These are phyloP conservation scores for Cordyceps farinosa DNA, from an alignment of 2,329 filamentous ascomycete species.

Conservation along the genomic window DNA sequence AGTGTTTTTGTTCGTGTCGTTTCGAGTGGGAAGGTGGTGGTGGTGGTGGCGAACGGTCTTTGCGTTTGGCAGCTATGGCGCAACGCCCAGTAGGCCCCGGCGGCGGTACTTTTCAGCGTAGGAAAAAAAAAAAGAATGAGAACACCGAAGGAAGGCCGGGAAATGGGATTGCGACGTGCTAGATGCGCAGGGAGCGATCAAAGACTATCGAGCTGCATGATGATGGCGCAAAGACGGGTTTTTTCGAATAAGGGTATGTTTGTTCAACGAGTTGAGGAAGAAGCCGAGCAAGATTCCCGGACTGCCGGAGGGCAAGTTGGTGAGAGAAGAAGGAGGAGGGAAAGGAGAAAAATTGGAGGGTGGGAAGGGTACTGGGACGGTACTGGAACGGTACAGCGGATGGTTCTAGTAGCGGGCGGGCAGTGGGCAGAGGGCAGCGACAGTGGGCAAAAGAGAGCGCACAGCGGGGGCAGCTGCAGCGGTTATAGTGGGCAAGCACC, in stretches of 20 bases:
- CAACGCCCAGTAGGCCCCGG: background rate
- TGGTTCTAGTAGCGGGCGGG: background rate
- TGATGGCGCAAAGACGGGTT: background rate
- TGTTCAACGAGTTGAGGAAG: background rate
- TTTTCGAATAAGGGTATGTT: background rate
- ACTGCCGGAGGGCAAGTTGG: constrained; percentile 17
- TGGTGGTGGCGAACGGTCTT: background rate
- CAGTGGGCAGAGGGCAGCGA: background rate
- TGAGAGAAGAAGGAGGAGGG: constrained; percentile 10
- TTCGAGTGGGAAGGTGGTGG: background rate
- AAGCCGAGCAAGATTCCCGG: constrained; percentile 12
- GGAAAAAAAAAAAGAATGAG: constrained; percentile 5
- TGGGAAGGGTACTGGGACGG: background rate
- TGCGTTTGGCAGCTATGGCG: background rate
- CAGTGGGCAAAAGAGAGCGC: background rate
- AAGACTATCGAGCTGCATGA: constrained; percentile 16
- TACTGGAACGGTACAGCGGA: background rate
- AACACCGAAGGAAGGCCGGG: constrained; percentile 1
- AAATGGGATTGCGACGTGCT: constrained; percentile 12
- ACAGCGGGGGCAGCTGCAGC: background rate
- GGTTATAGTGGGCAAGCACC: background rate
- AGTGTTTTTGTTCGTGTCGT: constrained; percentile 20
- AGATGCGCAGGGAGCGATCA: constrained; percentile 15
- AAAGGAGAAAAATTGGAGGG: constrained; percentile 5
- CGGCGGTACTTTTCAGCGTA: constrained; percentile 5